Conservation (phyloP, 2,329 filamentous ascomycete genomes). For the Geoglossum cookeanum region DNA sequence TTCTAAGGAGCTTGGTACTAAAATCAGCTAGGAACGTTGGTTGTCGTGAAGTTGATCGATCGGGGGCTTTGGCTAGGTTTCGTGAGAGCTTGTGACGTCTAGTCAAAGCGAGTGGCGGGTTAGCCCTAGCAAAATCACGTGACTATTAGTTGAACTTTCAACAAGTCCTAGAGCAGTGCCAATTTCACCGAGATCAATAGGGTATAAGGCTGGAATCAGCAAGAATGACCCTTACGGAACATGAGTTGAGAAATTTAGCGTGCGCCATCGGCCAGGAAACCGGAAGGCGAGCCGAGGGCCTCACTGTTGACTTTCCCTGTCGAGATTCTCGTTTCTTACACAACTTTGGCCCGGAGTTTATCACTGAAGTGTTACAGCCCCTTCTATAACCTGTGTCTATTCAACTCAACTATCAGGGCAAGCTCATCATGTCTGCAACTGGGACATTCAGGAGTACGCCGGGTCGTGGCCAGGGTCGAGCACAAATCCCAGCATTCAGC, state of each 20-base stretch:
- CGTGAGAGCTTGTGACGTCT: not conserved
- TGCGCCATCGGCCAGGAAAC: conserved; percentile 1
- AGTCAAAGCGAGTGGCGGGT: not conserved
- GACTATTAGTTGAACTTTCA: not conserved
- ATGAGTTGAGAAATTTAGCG: not conserved
- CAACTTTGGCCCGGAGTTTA: not conserved
- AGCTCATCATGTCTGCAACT: conserved; percentile 34
- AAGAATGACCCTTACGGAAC: not conserved
- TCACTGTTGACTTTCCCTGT: not conserved
- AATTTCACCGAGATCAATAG: too few relatives aligned
- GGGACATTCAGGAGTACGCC: conserved; percentile 40
- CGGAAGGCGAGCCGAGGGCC: not conserved
- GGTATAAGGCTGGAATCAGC: too few relatives aligned
- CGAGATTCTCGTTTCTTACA: not conserved
- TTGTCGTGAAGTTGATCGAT: not conserved
- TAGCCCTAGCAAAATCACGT: not conserved
- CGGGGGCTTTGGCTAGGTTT: not conserved
- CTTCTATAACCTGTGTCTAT: not conserved
- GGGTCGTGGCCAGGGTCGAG: conserved; percentile 31
- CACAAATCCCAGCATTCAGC: conserved; percentile 31
- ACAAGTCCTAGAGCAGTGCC: too few relatives aligned
- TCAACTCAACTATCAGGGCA: not conserved
- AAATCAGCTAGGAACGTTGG: not conserved
- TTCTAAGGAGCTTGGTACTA: not conserved
- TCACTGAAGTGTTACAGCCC: not conserved